Base-by-base conservation (phyloP, 176 grass and related monocot genomes). In the Urochloa ruziziensis region DNA sequence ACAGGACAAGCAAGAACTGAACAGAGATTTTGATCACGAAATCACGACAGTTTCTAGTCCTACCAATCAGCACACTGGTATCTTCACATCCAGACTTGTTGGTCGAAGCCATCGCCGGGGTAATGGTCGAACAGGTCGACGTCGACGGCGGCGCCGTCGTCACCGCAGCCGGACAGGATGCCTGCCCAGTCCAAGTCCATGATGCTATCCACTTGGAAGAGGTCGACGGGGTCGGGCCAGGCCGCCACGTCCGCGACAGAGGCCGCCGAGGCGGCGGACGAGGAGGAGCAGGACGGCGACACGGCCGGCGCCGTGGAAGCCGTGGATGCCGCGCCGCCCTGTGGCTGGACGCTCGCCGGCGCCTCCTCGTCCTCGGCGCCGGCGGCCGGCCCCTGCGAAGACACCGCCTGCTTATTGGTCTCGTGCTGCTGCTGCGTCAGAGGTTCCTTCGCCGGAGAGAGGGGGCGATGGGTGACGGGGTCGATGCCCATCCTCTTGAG, bases 401-500 rank as follows among this genome's bases (percentile, higher is more conserved):
- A 80, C 37, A 66, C 48, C 30, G 67, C 28, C 49, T 44, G 40
- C 69, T 30, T n/a, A n/a, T n/a, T 80, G 82, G 63, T 32, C 3
- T 32, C 81, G 17, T 21, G 62, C 53, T 40, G 37, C 21, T 49
- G 58, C 15, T 62, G n/a, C 12, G 27, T 0, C 0, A 9, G 25
- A 1, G 32, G 18, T n/a, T n/a, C n/a, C n/a, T n/a, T n/a, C n/a
- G n/a, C 7, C 9, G 52, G 64, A 4, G 54, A 23, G 40, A 44
- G 25, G 0, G 89, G 84, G 19, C 65, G 73, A 85, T 99, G 96
- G 10, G 93, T 96, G 71, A 89, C 60, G 49, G 93, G 93, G 59
- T 99, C 83, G 68, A 96, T 70, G 74, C 96, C 96, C 96, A 91
- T 90, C 88, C 90, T 99, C 68, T 57, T 84, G 60, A 99, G 91